Evolutionary conservation across 192 early-diverging fungal genomes (phyloP).

Genomic region (Haplosporangium gracile): DNA sequence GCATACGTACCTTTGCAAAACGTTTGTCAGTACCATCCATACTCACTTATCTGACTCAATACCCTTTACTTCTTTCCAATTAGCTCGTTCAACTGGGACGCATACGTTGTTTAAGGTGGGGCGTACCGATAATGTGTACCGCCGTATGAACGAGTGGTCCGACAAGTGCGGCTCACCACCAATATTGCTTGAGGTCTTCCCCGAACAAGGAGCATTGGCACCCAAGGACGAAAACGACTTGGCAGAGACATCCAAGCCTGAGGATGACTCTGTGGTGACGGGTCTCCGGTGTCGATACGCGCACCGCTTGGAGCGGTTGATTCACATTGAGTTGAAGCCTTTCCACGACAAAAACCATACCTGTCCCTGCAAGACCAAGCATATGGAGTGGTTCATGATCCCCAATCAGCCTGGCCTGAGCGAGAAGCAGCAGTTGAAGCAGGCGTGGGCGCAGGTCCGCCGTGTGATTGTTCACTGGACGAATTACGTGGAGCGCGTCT

Average conservation of each 20-base stretch:
- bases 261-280: slow-evolving; percentile 28
- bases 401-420: slow-evolving; percentile 22
- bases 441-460: slow-evolving; percentile 54
- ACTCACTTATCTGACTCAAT: background rate
- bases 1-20: no score
- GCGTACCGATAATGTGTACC: slow-evolving; percentile 57
- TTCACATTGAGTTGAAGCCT: slow-evolving; percentile 62
- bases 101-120: slow-evolving; percentile 64
- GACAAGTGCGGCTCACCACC: slow-evolving; percentile 62
- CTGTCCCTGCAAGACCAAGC: slow-evolving; percentile 51
- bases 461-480: slow-evolving; percentile 59
- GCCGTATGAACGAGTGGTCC: slow-evolving; percentile 63
- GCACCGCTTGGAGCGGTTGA: slow-evolving; percentile 59
- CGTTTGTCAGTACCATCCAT: no score
- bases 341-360: slow-evolving; percentile 53
- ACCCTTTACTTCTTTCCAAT: background rate
- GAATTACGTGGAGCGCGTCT: slow-evolving; percentile 56
- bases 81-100: slow-evolving; percentile 31
- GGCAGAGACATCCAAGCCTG: slow-evolving; percentile 5
- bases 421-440: slow-evolving; percentile 32
- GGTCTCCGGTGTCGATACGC: slow-evolving; percentile 56
- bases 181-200: slow-evolving; percentile 60
- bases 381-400: slow-evolving; percentile 64
- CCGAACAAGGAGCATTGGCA: slow-evolving; percentile 46
- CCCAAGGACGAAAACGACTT: slow-evolving; percentile 44